Base-by-base conservation (phyloP, 176 grass and related monocot genomes). In the Oryza meyeriana region DNA sequence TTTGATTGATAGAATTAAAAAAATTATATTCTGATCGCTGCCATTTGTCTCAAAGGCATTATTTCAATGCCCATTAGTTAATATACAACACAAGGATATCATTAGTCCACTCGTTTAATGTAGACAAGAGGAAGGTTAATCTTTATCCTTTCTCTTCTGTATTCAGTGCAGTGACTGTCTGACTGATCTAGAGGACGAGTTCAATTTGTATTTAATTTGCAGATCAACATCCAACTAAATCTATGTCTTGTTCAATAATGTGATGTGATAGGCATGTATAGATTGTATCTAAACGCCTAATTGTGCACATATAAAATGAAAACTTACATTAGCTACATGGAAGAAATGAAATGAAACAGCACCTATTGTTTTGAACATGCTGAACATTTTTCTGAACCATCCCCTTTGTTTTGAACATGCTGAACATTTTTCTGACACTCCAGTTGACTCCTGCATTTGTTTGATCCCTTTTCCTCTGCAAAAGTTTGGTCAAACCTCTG, bases 21-120 rank as follows among this genome's bases (percentile, higher is more conserved):
- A 66, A 10, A 73, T 66, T 84, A 71, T 61, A 11, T 71, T 83
- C 32, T 58, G 42, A 57, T 73, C 66, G 57, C 42, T 78, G 74
- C 32, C 74, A 58, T 78, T 83, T 73, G 72, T 77, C 64, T 30
- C 34, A 6, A 20, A 18, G 33, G 50, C 26, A 74, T 75, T 32
- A 22, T 4, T 66, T 32, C 30, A 63, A 25, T 47, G 8, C 14
- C 44, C 31, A n/a, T 81, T 12, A 26, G 8, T 81, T 20, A 35
- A 47, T 26, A 69, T 57, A 68, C 14, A 24, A 26, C 36, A 25
- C 25, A 31, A 34, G 10, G 59, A 50, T 66, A 64, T 35, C 20
- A 76, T 35, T 52, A 84, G 5, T 25, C 32, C 26, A 3, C 27
- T 22, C 45, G 6, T 39, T 30, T 58, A 22, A 57, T 57, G 32